Base-by-base conservation (phyloP, 2,329 filamentous ascomycete species). In the Tolypocladium inflatum region DNA sequence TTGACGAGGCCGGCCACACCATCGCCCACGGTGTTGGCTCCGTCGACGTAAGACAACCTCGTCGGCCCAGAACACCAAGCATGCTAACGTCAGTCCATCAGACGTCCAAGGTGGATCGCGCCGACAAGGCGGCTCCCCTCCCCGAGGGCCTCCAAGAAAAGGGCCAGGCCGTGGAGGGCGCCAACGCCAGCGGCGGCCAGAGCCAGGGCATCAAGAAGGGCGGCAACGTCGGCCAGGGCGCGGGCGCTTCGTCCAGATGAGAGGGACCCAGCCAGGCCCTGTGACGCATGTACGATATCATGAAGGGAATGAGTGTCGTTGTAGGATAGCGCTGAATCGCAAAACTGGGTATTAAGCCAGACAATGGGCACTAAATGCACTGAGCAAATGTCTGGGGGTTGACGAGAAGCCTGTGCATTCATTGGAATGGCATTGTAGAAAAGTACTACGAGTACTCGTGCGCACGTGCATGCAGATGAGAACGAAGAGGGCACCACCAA, bases 71-170 rank as follows among this genome's bases (percentile, higher is more conserved):
- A n/a, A 7, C 4, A 19, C 23, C 21, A 23, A 35, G 26, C 38
- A 30, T 10, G 26, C 38, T 59, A 33, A 57, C 17, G 38, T 39
- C 35, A 26, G 45, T n/a, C 60, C 59, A 54, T 51, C 42, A 73
- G 69, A 65, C 63, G 19, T 59, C 64, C 57, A 72, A 74, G 35
- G 77, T 80, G 38, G 63, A 67, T 55, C 76, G 78, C 57, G 77
- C 78, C 17, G 73, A 79, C 68, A 81, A 81, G 72, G 75, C 76
- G 2, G 79, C 79, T 1, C 71, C 73, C 2, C 63, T 79, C 53
- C 79, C 79, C 10, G 73, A 80, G 65, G 69, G 70, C 30, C 63
- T 66, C 35, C 61, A 68, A 5, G 77, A 80, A 59, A 70, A 78
- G 58, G 79, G 79, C 13, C 64, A 65, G 1, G 78, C 67, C 0